Percentiles rank a stretch among this genome's conserved stretches.
Evolutionary conservation across 768 basidiomycete genomes (phyloP).

Genomic region (Lentinus tigrinus): DNA sequence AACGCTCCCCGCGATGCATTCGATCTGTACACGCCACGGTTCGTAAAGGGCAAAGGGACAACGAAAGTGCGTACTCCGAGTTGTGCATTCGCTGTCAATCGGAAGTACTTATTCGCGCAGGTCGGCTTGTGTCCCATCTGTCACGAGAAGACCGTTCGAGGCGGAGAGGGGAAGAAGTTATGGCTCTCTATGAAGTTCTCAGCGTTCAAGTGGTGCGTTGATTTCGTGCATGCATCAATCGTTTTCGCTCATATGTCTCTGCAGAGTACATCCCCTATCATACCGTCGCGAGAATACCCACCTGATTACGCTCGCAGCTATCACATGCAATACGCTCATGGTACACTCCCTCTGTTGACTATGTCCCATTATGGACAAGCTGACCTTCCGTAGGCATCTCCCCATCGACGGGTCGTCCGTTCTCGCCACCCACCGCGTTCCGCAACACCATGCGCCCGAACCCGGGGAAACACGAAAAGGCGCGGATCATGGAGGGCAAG

Average conservation of each 20-base stretch:
- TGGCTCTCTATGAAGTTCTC: constrained; percentile 83
- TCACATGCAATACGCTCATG: constrained; percentile 81
- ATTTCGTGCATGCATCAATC: background rate
- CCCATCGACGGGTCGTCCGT: constrained; percentile 63
- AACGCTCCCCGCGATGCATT: constrained; percentile 59
- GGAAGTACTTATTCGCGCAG: background rate
- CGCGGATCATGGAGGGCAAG: constrained; percentile 61
- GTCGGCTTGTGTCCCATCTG: constrained; percentile 79
- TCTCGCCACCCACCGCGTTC: constrained; percentile 73
- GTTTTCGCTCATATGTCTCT: background rate
- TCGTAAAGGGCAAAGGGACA: constrained; percentile 65
- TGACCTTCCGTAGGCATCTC: constrained; percentile 56
- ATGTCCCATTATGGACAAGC: background rate
- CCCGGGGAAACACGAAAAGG: constrained; percentile 59
- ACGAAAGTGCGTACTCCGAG: constrained; percentile 43
- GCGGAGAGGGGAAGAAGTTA: constrained; percentile 59
- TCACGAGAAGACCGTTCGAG: constrained; percentile 54
- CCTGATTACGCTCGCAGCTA: constrained; percentile 47
- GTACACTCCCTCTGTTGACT: constrained; percentile 34
- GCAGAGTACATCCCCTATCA: background rate
- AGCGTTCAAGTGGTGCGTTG: constrained; percentile 74
- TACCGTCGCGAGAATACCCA: background rate
- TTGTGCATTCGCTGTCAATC: no score
- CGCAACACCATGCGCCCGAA: constrained; percentile 45
- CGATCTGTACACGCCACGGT: constrained; percentile 79